Evolutionary conservation across 306 rosid genomes (phyloP), one percentile per base, ranked within the genome.

Genomic region (Sphenostylis stenocarpa): DNA sequence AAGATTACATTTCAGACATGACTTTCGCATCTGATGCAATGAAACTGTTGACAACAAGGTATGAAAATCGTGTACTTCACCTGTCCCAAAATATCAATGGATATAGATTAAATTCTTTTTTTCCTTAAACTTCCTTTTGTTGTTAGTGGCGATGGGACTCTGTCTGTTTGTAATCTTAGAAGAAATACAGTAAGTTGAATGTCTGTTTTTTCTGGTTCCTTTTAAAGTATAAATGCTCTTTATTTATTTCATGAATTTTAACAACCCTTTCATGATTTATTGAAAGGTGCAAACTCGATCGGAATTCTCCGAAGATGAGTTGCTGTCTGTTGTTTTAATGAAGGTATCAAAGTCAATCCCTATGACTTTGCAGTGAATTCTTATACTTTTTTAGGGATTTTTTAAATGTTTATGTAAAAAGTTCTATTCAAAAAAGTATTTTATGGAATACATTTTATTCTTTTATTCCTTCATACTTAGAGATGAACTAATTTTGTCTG

Each of bases 251-350:
- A 19, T 17, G 49, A 78, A 44, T 28, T 73, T 58, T 69, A 26
- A 73, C 16, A n/a, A 66, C 28, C 73, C 47, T 51, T 76, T 80
- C 68, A 76, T 84, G 49, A 47, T 68, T 70, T 67, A 41, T 66
- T 72, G 76, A 28, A 76, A 94, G 96, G 89, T 94, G 60, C 95
- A 94, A 76, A 83, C 86, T 52, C 96, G 78, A 63, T 94, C 98
- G 61, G 98, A 94, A 85, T 94, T 88, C 85, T 91, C 97, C 4
- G 98, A 90, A 86, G 97, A 88, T 43, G 98, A 94, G 84, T 83
- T 91, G 65, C 83, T 94, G 36, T 91, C 97, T 43, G 91, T 94
- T 74, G 97, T 94, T 84, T 70, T 91, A 73, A 89, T 91, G 97
- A 94, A 91, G 98, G 98, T 91, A 73, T 70, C 74, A 31, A 70